Conservation (phyloP, 139 green algal genomes). For the Picochlorum sp. region DNA sequence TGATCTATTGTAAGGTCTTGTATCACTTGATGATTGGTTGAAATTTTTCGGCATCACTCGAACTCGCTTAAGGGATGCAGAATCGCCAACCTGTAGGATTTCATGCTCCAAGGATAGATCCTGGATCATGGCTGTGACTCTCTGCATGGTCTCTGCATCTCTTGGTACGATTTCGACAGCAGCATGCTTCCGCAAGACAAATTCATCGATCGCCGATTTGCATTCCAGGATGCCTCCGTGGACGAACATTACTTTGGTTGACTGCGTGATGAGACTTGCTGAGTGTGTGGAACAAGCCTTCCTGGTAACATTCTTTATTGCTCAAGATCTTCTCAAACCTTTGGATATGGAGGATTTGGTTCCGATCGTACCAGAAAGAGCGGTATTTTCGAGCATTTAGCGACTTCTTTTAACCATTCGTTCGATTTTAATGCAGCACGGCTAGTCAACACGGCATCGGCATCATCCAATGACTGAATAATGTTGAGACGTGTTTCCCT, state of each 20-base stretch:
- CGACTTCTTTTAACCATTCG: conserved; percentile 8
- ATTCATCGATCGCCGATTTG: conserved; percentile 1
- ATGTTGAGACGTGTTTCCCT: not conserved
- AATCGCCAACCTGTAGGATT: not conserved
- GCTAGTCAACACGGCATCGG: conserved; percentile 2
- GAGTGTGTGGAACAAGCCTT: not conserved
- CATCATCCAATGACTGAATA: not conserved
- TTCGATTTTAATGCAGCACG: not conserved
- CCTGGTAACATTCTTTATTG: not conserved
- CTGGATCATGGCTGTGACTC: not conserved
- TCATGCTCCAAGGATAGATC: not conserved
- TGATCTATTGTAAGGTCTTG: not conserved
- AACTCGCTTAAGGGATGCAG: too few relatives aligned
- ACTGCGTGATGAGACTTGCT: not conserved
- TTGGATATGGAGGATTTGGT: not conserved
- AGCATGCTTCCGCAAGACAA: not conserved
- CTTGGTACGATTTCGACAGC: conserved; percentile 9
- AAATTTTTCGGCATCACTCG: not conserved
- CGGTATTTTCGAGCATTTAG: conserved; percentile 1
- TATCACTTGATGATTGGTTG: not conserved
- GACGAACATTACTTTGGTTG: not conserved
- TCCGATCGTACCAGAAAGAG: not conserved
- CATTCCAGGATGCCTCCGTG: conserved; percentile 1
- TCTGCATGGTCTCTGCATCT: not conserved
- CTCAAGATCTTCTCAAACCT: conserved; percentile 2